Evolutionary conservation across 306 rosid genomes (phyloP).

Genomic region (Vigna nakashimae): DNA sequence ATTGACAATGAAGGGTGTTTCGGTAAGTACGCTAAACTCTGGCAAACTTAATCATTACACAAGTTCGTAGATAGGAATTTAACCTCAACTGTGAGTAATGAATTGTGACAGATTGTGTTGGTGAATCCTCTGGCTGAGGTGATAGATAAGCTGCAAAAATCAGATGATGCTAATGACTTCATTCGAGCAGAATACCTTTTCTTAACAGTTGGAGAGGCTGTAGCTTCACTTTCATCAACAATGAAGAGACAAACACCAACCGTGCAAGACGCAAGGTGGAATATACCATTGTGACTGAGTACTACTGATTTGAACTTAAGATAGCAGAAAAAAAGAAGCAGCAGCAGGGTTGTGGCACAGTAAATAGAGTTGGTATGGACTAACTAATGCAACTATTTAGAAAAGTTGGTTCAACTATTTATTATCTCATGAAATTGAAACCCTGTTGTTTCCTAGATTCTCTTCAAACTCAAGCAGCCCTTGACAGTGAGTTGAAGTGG

Average conservation of each 20-base stretch:
- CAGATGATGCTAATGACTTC: conserved; percentile 57
- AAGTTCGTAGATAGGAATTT: background rate
- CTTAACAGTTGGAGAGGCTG: conserved; percentile 82
- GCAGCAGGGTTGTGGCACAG: background rate
- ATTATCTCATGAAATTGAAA: background rate
- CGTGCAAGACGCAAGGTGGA: conserved; percentile 29
- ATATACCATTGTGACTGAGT: conserved; percentile 12
- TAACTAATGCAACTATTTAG: conserved; percentile 17
- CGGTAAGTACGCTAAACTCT: conserved; percentile 55
- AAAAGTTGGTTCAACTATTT: background rate
- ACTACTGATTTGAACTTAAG: conserved; percentile 4
- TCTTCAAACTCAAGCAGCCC: background rate
- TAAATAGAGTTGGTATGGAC: conserved; percentile 14
- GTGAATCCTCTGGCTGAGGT: conserved; percentile 96
- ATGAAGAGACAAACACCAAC: conserved; percentile 53
- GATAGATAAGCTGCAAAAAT: conserved; percentile 64
- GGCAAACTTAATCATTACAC: background rate
- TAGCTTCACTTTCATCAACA: conserved; percentile 61
- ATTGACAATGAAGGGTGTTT: conserved; percentile 61
- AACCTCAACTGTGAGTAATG: conserved; percentile 17
- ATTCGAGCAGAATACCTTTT: conserved; percentile 58
- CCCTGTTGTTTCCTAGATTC: background rate
- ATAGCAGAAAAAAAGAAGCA: conserved; percentile 1
- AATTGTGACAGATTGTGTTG: conserved; percentile 68
- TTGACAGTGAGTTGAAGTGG: background rate